Evolutionary conservation across 352 stramenopile genomes (phyloP), one percentile per base, ranked within the genome.

Genomic region (Phytophthora fragariae): DNA sequence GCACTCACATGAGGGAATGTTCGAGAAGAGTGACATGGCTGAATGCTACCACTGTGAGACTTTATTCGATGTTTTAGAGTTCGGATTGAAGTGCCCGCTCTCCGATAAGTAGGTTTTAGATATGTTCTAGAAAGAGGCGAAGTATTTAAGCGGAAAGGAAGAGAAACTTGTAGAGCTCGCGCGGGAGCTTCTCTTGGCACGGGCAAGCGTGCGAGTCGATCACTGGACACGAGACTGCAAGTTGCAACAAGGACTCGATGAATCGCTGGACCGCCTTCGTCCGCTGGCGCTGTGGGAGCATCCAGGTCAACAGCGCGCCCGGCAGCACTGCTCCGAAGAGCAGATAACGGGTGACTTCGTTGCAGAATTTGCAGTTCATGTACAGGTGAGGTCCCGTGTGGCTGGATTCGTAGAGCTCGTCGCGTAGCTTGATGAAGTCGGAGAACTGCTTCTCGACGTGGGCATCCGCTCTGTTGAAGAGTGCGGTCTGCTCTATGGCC

Each of bases 361-460:
- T 65, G 64, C 82, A 86, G 57, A 85, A 89, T 24, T 61, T 57
- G 65, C 82, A 89, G 53, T 65, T 65, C 41, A 65, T 63, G 56
- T 73, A 55, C 19, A 69, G 35, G 27, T 84, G 77, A 17, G 59
- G 67, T 2, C 67, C 57, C 1, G 65, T 64, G 54, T 85, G 75
- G 35, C 73, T 73, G 60, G 59, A 66, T 11, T 79, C 62, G 57
- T 76, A 84, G 31, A 82, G 55, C 39, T 80, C 64, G 56, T 86
- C 69, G 0, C 83, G 83, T 8, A 90, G 66, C 52, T 70, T 57
- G 15, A 79, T 68, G 21, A 90, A 70, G 35, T 90, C 73, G 6
- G 67, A 54, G 9, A 90, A 77, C 14, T 50, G 44, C 41, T 68
- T 70, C 57, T 75, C 70, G 10, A 66, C 50, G 35, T 72, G 64